phyloP scores from a whole-genome alignment of 140 eudicot genomes.

The Flaveria floridana region DNA sequence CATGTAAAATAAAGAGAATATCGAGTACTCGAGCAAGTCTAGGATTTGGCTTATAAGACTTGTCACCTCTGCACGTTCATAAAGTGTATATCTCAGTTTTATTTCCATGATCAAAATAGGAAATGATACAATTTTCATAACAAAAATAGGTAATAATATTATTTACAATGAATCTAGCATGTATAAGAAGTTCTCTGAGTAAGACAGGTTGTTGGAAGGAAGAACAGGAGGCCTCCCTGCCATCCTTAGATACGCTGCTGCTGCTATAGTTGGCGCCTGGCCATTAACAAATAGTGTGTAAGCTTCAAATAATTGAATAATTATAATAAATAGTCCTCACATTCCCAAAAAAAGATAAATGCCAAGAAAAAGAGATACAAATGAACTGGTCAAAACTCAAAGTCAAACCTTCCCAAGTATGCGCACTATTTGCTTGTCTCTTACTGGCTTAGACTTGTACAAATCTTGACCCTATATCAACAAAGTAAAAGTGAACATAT shows the following conservation, averaged over 20 bases:
- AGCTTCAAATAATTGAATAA: constrained; percentile 2
- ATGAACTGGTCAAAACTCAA: constrained; percentile 7
- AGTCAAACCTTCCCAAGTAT: constrained; percentile 85
- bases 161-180: constrained; percentile 92
- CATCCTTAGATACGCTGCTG: constrained; percentile 96
- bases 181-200: constrained; percentile 93
- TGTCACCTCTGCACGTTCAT: constrained; percentile 65
- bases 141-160: background rate
- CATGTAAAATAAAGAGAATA: constrained; percentile 89
- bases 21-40: constrained; percentile 94
- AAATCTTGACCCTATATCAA: constrained; percentile 84
- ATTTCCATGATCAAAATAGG: background rate
- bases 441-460: constrained; percentile 85
- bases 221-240: constrained; percentile 99
- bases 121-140: background rate
- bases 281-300: constrained; percentile 12
- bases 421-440: constrained; percentile 98
- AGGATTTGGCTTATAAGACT: constrained; percentile 93
- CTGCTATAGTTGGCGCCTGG: constrained; percentile 98
- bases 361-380: background rate
- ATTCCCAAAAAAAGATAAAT: background rate
- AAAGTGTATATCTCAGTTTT: constrained; percentile 1
- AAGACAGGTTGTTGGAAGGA: constrained; percentile 92
- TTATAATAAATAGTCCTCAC: background rate
- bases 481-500: background rate